phyloP scores from a whole-genome alignment of 2,329 filamentous ascomycete genomes.

The Sclerotiophoma versabilis region DNA sequence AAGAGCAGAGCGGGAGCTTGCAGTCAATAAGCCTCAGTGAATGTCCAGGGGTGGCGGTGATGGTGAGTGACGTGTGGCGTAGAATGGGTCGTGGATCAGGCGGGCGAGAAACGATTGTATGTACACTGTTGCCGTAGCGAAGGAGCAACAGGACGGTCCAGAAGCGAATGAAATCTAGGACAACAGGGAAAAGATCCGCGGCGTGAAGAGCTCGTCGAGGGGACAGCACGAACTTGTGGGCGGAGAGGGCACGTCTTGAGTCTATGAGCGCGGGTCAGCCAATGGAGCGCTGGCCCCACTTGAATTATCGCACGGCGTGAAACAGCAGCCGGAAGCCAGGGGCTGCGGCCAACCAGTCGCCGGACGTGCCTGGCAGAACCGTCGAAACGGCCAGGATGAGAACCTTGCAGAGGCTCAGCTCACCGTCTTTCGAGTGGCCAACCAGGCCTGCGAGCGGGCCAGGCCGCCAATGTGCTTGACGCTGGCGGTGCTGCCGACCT shows the following conservation, averaged over 20 bases:
- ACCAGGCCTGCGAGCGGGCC: constrained; percentile 13
- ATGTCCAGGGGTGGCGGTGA: constrained; percentile 8
- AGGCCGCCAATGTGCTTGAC: constrained; percentile 19
- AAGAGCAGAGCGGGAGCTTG: constrained; percentile 11
- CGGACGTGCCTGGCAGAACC: constrained; percentile 33
- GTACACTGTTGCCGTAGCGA: constrained; percentile 42
- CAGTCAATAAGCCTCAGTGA: constrained; percentile 17
- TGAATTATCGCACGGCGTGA: constrained; percentile 24
- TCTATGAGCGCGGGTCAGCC: constrained; percentile 11
- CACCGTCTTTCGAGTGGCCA: constrained; percentile 30
- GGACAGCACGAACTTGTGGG: constrained; percentile 29
- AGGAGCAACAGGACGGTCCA: constrained; percentile 39
- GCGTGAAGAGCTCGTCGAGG: constrained; percentile 15
- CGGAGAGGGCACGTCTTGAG: constrained; percentile 11
- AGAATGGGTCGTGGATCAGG: constrained; percentile 16
- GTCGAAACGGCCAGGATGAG: constrained; percentile 35
- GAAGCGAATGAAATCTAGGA: constrained; percentile 37
- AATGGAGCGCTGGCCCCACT: constrained; percentile 13
- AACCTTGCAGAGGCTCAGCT: constrained; percentile 24
- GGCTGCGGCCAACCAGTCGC: constrained; percentile 27
- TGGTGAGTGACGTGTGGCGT: constrained; percentile 21
- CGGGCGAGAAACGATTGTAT: constrained; percentile 21
- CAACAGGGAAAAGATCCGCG: constrained; percentile 21
- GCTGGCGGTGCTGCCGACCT: constrained; percentile 17
- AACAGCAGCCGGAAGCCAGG: constrained; percentile 23